Evolutionary conservation across 2,329 filamentous ascomycete genomes (phyloP).

Genomic region (Aspergillus tanneri): DNA sequence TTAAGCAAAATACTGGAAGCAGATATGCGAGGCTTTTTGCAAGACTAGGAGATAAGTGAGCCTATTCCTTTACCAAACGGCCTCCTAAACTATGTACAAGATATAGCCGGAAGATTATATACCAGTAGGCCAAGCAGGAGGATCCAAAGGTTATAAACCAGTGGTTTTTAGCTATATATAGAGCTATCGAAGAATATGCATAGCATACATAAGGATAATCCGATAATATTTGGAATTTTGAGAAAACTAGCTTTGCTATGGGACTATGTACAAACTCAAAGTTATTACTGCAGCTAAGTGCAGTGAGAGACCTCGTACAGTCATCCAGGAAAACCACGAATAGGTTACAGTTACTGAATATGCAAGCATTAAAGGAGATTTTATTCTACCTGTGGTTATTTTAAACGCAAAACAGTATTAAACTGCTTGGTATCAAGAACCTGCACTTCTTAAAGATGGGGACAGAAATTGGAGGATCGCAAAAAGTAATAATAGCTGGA

Average conservation of each 20-base stretch:
- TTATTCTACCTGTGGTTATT: background rate
- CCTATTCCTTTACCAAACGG: constrained; percentile 5
- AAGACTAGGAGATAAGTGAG: no score
- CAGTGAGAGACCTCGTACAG: constrained; percentile 5
- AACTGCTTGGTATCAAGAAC: background rate
- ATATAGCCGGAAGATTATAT: background rate
- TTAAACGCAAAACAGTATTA: background rate
- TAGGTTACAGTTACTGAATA: constrained; percentile 12
- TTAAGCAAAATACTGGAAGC: constrained; percentile 1
- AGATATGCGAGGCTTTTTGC: constrained; percentile 6
- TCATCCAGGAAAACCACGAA: constrained; percentile 10
- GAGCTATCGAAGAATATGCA: background rate
- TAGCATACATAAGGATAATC: background rate
- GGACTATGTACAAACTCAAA: constrained; percentile 4
- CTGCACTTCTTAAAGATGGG: no score
- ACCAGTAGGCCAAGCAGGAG: background rate
- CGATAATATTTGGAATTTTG: constrained; percentile 10
- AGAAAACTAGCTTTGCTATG: constrained; percentile 14
- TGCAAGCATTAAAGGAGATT: background rate
- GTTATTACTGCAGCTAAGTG: constrained; percentile 11
- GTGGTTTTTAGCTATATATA: background rate
- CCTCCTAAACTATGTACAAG: constrained; percentile 3
- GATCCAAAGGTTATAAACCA: constrained; percentile 4
- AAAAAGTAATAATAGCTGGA: background rate
- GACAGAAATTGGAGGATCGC: background rate